Evolutionary conservation across 108 stramenopile species (phyloP).

Genomic region (Hondaea fermentalgiana): DNA sequence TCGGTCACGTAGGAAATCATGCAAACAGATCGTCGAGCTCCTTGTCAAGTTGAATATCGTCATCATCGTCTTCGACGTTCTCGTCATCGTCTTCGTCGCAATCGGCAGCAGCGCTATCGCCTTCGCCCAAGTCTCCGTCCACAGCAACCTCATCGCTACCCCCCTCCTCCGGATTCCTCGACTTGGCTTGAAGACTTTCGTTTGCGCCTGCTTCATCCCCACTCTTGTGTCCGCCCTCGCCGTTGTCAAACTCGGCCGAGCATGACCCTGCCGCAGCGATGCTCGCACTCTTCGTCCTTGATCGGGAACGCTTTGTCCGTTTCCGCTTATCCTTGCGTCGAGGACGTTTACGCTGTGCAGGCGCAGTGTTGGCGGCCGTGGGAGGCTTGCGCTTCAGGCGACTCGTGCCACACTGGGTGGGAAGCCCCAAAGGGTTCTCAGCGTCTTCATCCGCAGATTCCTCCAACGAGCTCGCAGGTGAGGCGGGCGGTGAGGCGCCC

Average conservation of each 20-base stretch:
- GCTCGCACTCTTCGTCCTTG: no score
- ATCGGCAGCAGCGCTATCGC: not conserved
- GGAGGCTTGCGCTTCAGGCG: not conserved
- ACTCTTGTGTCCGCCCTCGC: no score
- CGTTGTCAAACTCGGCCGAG: no score
- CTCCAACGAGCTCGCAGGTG: not conserved
- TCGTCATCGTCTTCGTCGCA: not conserved
- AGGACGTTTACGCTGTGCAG: not conserved
- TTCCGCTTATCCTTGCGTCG: not conserved
- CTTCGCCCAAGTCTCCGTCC: not conserved
- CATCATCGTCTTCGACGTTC: not conserved
- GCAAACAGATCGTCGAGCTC: no score
- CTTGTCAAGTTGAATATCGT: no score
- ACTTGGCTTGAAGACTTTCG: no score
- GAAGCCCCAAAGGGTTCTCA: not conserved
- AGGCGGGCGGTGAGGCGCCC: not conserved
- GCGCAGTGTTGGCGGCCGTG: not conserved
- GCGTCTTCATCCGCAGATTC: not conserved
- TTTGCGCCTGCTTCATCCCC: no score
- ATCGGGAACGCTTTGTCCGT: no score
- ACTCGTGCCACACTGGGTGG: not conserved
- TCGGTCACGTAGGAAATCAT: no score
- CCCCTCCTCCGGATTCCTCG: no score
- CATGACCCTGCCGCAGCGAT: no score
- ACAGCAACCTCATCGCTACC: not conserved